Percentiles rank a stretch among this genome's conserved stretches.
Evolutionary conservation across 257 asterid species (phyloP).

Genomic region (Primulina huaijiensis): DNA sequence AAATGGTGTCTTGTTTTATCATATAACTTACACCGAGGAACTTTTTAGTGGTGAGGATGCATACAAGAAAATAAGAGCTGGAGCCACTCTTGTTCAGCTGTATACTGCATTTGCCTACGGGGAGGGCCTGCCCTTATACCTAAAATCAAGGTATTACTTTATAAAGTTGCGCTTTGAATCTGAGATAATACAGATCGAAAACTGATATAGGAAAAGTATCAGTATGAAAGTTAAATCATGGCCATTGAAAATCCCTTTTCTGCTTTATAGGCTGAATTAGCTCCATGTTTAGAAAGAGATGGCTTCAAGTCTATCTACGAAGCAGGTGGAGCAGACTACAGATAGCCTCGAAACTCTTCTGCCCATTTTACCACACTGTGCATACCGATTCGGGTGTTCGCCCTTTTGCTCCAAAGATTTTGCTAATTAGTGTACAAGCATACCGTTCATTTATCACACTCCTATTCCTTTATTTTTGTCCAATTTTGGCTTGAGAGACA

Average conservation of each 20-base stretch:
- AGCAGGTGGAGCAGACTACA: constrained; percentile 88
- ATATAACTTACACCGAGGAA: constrained; percentile 16
- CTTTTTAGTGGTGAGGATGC: constrained; percentile 86
- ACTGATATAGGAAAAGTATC: background rate
- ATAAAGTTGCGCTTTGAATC: background rate
- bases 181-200: background rate
- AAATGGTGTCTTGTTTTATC: background rate
- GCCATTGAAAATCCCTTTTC: background rate
- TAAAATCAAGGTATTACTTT: constrained; percentile 59
- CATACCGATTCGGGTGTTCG: constrained; percentile 9
- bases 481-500: background rate
- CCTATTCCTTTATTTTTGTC: background rate
- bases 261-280: constrained; percentile 67
- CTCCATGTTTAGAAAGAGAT: constrained; percentile 75
- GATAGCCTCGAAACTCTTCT: constrained; percentile 38
- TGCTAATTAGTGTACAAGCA: background rate
- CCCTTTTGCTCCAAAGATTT: constrained; percentile 9
- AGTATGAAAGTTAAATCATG: background rate
- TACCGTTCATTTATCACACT: background rate
- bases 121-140: constrained; percentile 99
- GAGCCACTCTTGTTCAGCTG: constrained; percentile 92
- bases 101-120: constrained; percentile 95
- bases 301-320: constrained; percentile 76
- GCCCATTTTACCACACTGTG: constrained; percentile 25
- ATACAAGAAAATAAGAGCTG: constrained; percentile 87